Base-by-base conservation (phyloP, 352 stramenopile species). In the Pythium rishiriense region DNA sequence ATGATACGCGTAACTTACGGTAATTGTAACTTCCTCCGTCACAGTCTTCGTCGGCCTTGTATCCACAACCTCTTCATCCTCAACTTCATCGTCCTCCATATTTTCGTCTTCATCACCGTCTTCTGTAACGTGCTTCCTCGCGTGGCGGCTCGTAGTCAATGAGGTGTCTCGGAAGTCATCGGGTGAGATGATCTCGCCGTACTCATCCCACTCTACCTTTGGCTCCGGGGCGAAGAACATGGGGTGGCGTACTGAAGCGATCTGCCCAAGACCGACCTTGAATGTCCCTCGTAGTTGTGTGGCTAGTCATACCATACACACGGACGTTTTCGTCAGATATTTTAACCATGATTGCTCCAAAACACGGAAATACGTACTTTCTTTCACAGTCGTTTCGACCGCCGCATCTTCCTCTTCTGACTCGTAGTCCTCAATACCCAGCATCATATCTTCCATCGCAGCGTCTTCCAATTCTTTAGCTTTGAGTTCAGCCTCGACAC, bases 361-460 rank as follows among this genome's bases (percentile, higher is more conserved):
- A 39, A 26, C 9, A 42, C 28, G 14, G 17, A 39, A 33, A 2
- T 31, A 47, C 67, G 29, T 51, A 90, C 77, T 74, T 75, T 91
- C 79, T 78, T 91, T 85, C 42, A 74, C 69, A 24, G 42, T 35
- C 19, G 51, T 14, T 51, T 66, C 65, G 19, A 60, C 53, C 3
- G 74, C 68, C 58, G 78, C 70, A 26, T 51, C 57, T 22, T 93
- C 82, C 66, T 95, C 88, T 58, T 96, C 87, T 10, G 81, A 92
- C 63, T 96, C 87, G 54, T 93, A 96, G 71, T 96, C 88, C 72
- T 91, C 88, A 37, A 96, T 94, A 26, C 83, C 85, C 82, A 95
- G 91, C 86, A 96, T 94, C 85, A 96, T 95, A 63, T 96, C 88
- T 64, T 96, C 86, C 86, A 96, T 95, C 35, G 86, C 88, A 51